Evolutionary conservation across 176 grass and related monocot species (phyloP).

Genomic region (Stipa capillata): DNA sequence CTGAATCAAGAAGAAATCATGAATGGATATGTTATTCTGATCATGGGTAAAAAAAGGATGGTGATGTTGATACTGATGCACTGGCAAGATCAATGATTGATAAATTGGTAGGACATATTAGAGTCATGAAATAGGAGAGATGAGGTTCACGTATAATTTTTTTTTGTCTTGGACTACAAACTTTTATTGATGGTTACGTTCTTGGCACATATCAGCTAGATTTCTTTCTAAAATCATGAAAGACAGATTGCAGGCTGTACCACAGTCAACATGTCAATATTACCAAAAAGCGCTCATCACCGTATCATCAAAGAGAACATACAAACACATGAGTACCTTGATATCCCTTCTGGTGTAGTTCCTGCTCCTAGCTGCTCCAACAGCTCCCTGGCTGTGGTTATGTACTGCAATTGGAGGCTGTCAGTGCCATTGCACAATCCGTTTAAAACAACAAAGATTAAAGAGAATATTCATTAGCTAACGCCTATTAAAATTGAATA

Average conservation of each 20-base stretch:
- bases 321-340: slow-evolving; percentile 20
- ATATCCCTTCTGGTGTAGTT: slow-evolving; percentile 56
- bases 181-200: not conserved
- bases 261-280: not conserved
- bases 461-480: not conserved
- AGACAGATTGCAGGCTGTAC: slow-evolving; percentile 4
- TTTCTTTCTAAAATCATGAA: not conserved
- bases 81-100: no score
- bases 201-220: not conserved
- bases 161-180: not conserved
- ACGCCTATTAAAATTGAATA: no score
- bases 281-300: not conserved
- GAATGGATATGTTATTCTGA: not conserved
- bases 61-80: no score
- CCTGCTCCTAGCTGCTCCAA: slow-evolving; percentile 82
- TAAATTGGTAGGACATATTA: not conserved
- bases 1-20: slow-evolving; percentile 26
- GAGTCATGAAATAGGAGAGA: not conserved
- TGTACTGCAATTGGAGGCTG: slow-evolving; percentile 50
- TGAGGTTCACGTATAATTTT: not conserved
- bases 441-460: not conserved
- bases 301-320: not conserved
- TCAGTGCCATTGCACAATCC: not conserved
- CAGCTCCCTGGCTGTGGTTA: slow-evolving; percentile 79
- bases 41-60: not conserved